phyloP scores from a whole-genome alignment of 352 stramenopile genomes.

The Phytophthora cajani region DNA sequence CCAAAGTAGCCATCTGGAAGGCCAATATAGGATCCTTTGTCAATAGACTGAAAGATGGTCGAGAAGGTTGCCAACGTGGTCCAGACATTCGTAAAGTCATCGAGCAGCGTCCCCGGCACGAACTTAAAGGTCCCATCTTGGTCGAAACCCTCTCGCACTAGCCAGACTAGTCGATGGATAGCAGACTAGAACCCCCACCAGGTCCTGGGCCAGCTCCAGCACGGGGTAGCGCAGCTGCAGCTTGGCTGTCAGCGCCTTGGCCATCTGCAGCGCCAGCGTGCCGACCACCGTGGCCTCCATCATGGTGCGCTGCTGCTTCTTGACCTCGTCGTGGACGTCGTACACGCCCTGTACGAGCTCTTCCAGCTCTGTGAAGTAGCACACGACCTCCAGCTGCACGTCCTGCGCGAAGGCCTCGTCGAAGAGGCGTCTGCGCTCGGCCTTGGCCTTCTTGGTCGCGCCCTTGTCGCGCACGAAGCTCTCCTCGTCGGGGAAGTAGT shows the following conservation, averaged over 20 bases:
- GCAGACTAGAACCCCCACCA: neutral
- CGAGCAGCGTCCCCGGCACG: too few species aligned
- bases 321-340: constrained; percentile 28
- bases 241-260: constrained; percentile 6
- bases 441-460: neutral
- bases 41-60: too few species aligned
- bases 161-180: too few species aligned
- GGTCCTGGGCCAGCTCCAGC: constrained; percentile 15
- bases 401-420: constrained; percentile 34
- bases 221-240: constrained; percentile 32
- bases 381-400: constrained; percentile 25
- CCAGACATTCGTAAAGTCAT: too few species aligned
- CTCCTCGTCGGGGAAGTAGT: constrained; percentile 12
- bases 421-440: constrained; percentile 21
- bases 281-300: constrained; percentile 35
- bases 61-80: too few species aligned
- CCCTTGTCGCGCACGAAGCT: neutral
- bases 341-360: constrained; percentile 21
- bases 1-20: too few species aligned
- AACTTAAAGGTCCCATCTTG: too few species aligned
- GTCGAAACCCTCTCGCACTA: too few species aligned
- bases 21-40: neutral
- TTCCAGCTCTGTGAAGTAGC: constrained; percentile 35
- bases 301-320: constrained; percentile 35
- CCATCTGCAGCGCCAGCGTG: constrained; percentile 31